Base-by-base conservation (phyloP, 2,329 filamentous ascomycete species). In the Trematosphaeria pertusa region DNA sequence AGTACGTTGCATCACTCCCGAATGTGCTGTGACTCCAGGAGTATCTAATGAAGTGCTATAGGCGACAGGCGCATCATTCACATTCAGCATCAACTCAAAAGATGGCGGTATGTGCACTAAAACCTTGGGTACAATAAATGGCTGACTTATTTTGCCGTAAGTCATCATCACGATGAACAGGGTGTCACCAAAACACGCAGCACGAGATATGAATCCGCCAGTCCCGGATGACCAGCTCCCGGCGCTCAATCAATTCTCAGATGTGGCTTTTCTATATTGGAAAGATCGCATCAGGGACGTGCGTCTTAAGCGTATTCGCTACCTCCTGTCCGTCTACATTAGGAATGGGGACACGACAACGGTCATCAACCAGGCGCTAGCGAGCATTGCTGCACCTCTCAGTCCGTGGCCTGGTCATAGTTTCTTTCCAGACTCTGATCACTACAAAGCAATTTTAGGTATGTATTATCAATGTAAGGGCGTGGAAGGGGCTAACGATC, bases 381-480 rank as follows among this genome's bases (percentile, higher is more conserved):
- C 44, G 9, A 33, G 21, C 4, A 54, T 42, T 14, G 21, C 40
- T 10, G 50, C 42, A 50, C 21, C 32, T 2, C n/a, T 58, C 11
- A 43, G 33, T 4, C 37, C 34, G 10, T 60, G 53, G 48, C 58
- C 54, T 7, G 60, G 60, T 5, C 46, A 56, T 14, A 52, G 37
- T 0, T 62, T 61, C 24, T 46, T 54, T 18, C 34, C 37, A 19
- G 12, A 30, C 7, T 55, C 48, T 41, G 19, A 37, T 4, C 50
- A 58, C 30, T 50, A 50, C 4, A 39, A 41, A 12, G 58, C 60
- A 3, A 45, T 64, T 4, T 20, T 64, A 26, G 58, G 54, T 61
- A 42, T 20, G 46, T 30, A 3, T 8, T 42, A 14, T 24, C 31
- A 7, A 12, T 12, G 15, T 11, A 7, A 10, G 5, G 19, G 11